Conservation (phyloP, 768 basidiomycete species). For the Mycena vulgaris region DNA sequence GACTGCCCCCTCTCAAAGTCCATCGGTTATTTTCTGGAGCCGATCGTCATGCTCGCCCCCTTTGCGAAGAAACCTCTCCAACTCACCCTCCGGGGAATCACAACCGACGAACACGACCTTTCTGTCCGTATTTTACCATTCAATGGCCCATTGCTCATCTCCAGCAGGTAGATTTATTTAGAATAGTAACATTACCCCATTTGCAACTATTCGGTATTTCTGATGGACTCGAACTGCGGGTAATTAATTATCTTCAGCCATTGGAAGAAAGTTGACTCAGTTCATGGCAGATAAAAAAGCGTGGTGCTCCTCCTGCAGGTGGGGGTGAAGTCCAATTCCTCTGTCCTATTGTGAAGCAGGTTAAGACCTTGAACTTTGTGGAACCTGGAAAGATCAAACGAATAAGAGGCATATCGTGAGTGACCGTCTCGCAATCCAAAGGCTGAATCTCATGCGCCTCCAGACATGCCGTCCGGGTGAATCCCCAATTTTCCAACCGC, state of each 20-base stretch:
- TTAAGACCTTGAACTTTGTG: slow-evolving; percentile 94
- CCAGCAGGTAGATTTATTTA: slow-evolving; percentile 84
- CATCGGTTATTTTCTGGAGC: slow-evolving; percentile 95
- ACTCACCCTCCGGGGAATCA: slow-evolving; percentile 89
- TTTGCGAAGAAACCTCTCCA: slow-evolving; percentile 92
- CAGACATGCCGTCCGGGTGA: slow-evolving; percentile 96
- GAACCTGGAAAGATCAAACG: slow-evolving; percentile 93
- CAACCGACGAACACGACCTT: slow-evolving; percentile 93
- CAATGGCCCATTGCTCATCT: slow-evolving; percentile 27
- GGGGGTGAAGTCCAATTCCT: slow-evolving; percentile 95
- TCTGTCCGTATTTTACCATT: slow-evolving; percentile 66
- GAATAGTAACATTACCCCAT: slow-evolving; percentile 93
- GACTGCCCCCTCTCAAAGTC: slow-evolving; percentile 92
- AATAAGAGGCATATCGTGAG: slow-evolving; percentile 96
- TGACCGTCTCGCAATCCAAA: slow-evolving; percentile 36
- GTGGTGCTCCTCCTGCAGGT: slow-evolving; percentile 92
- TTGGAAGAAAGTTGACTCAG: background rate
- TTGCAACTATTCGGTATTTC: slow-evolving; percentile 92
- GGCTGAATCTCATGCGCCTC: slow-evolving; percentile 20
- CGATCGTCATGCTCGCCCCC: slow-evolving; percentile 90
- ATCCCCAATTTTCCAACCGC: slow-evolving; percentile 96
- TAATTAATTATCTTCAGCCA: slow-evolving; percentile 56
- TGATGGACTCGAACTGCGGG: slow-evolving; percentile 91
- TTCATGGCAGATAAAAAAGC: slow-evolving; percentile 85
- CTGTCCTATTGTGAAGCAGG: slow-evolving; percentile 93